A percentile compares a stretch with the other conserved stretches of the same genome.
Evolutionary conservation across 352 stramenopile genomes (phyloP).

Genomic region (Phytopythium montanum): DNA sequence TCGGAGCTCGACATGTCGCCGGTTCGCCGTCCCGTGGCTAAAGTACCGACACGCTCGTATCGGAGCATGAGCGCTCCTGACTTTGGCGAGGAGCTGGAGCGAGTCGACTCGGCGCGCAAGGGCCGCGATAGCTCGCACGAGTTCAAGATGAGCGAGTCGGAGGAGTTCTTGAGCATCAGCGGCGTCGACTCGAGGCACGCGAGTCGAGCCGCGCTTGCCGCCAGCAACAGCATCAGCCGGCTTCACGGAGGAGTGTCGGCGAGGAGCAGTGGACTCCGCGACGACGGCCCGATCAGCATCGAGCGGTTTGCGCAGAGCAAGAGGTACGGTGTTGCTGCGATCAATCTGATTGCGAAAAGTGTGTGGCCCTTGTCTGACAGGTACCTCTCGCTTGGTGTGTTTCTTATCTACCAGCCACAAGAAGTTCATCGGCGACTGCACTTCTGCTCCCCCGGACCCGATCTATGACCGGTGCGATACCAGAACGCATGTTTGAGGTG

Average conservation of each 20-base stretch:
- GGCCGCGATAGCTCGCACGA: constrained; percentile 36
- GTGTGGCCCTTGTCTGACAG: not conserved
- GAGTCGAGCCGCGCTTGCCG: constrained; percentile 22
- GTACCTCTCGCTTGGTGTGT: not conserved
- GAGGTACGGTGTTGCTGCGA: constrained; percentile 25
- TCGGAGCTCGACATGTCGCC: constrained; percentile 24
- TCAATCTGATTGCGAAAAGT: not conserved
- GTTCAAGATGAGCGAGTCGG: constrained; percentile 17
- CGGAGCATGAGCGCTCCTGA: constrained; percentile 80
- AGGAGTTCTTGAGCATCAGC: constrained; percentile 30
- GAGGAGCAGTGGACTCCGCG: constrained; percentile 42
- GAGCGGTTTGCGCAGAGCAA: constrained; percentile 44
- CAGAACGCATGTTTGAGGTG: not conserved
- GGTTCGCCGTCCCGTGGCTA: constrained; percentile 18
- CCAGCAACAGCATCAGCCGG: constrained; percentile 26
- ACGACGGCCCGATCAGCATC: constrained; percentile 57
- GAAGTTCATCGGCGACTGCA: constrained; percentile 70
- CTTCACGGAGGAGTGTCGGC: constrained; percentile 19
- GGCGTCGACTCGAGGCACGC: constrained; percentile 24
- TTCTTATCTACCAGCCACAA: constrained; percentile 22
- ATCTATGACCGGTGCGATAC: constrained; percentile 62
- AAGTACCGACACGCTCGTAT: constrained; percentile 29
- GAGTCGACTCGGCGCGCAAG: constrained; percentile 17
- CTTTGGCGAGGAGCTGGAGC: constrained; percentile 54
- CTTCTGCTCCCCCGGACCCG: constrained; percentile 26